A percentile compares a stretch with the other conserved stretches of the same genome.
Evolutionary conservation across 176 grass and related monocot species (phyloP).

Genomic region (Echinochloa phyllopogon): DNA sequence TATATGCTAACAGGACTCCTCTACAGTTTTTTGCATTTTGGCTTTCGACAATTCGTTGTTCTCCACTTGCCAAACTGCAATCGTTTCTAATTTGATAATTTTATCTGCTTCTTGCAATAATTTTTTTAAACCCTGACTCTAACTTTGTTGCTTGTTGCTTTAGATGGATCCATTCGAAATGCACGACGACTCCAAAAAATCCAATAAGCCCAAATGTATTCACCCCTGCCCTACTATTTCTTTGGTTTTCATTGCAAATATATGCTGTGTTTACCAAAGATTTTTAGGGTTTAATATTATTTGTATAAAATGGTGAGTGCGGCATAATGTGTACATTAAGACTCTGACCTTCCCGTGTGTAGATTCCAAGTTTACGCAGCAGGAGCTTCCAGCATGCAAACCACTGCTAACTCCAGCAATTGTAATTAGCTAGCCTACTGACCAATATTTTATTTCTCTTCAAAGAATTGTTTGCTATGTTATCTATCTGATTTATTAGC

Average conservation of each 20-base stretch:
- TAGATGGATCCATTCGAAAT: constrained; percentile 52
- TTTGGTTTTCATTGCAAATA: not conserved
- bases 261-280: not conserved
- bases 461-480: not conserved
- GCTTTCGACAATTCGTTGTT: not conserved
- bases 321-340: not conserved
- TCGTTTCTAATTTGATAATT: not conserved
- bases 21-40: not conserved
- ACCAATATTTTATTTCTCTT: not conserved
- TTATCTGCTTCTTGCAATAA: not conserved
- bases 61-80: not conserved
- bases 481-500: constrained; percentile 1
- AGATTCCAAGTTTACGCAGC: constrained; percentile 95
- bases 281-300: not conserved
- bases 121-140: not conserved
- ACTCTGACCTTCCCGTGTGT: not conserved
- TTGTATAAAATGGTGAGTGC: not conserved
- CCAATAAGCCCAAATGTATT: constrained; percentile 84
- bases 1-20: not conserved
- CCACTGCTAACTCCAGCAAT: constrained; percentile 85
- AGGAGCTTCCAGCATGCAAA: constrained; percentile 96
- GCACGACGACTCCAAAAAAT: constrained; percentile 30
- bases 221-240: not conserved
- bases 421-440: constrained; percentile 50
- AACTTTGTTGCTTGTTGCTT: not conserved